Evolutionary conservation across 441 rosid species (phyloP).

Genomic region (Francoa sonchifolia): DNA sequence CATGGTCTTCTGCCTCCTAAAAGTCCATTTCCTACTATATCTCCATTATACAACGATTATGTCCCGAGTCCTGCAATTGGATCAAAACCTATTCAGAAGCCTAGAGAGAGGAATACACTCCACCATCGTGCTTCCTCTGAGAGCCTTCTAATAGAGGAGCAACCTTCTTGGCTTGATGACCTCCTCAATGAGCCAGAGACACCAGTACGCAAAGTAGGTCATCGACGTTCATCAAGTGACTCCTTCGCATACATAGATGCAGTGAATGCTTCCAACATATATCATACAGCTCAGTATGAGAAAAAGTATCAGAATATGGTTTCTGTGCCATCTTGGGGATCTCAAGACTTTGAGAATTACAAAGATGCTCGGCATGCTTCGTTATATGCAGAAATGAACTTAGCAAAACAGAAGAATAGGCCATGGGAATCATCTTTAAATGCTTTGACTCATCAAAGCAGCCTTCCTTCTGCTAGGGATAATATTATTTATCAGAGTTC

Average conservation of each 20-base stretch:
- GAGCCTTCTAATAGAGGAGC: constrained; percentile 38
- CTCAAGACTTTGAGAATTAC: constrained; percentile 54
- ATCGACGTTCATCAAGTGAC: constrained; percentile 98
- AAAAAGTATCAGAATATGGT: constrained; percentile 30
- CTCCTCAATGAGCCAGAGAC: constrained; percentile 96
- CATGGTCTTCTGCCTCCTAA: constrained; percentile 32
- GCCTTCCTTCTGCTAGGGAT: constrained; percentile 44
- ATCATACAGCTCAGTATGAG: constrained; percentile 53
- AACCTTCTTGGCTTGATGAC: constrained; percentile 99
- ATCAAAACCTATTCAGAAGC: constrained; percentile 14
- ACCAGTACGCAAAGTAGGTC: constrained; percentile 79
- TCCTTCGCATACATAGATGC: constrained; percentile 79
- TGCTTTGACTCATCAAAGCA: constrained; percentile 27
- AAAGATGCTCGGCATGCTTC: constrained; percentile 39
- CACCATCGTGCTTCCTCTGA: constrained; percentile 33
- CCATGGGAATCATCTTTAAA: constrained; percentile 46
- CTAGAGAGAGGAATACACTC: constrained; percentile 10
- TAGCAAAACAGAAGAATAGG: constrained; percentile 40
- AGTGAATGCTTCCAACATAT: constrained; percentile 47
- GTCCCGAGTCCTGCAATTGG: constrained; percentile 4
- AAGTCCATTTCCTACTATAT: constrained; percentile 10
- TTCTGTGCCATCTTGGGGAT: constrained; percentile 44
- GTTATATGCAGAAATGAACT: constrained; percentile 36
- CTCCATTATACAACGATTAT: constrained; percentile 13
- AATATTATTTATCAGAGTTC: constrained; percentile 33